Base-by-base conservation (phyloP, 2,329 filamentous ascomycete genomes). In the Claviceps arundinis region DNA sequence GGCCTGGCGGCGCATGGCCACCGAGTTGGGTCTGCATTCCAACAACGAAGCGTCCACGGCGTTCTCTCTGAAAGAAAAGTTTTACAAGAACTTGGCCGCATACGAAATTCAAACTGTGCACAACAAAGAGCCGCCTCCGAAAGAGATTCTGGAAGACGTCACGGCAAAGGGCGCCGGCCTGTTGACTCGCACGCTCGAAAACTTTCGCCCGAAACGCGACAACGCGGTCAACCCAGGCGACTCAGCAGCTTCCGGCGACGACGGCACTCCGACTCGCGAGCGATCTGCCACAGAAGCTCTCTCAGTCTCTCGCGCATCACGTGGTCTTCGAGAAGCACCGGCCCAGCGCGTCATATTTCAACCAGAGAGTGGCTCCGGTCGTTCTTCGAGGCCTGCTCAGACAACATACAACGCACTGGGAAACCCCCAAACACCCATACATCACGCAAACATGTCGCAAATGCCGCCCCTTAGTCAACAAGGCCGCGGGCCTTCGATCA, bases 81-180 rank as follows among this genome's bases (percentile, higher is more conserved):
- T 93, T 71, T 94, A 94, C 73, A 90, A 89, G 67, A 89, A 91
- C 61, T 77, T 95, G 45, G 85, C 85, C 13, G 89, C 89, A 1
- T 95, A 86, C 68, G 89, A 95, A 68, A 93, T 95, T 61, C 80
- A 80, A 47, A 84, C 81, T 11, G 70, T 89, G 43, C 85, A 90
- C 69, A 78, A 82, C 51, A 82, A 85, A 66, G 87, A 89, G 56
- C 89, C 89, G 0, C 89, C 89, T 16, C 88, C 89, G 5, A 89
- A 86, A 59, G 87, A 94, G 60, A 94, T 95, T 47, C 73, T 95
- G 37, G 89, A 95, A 67, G 82, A 89, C 44, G 86, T 88, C 14
- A 91, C 88, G 7, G 89, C 89, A 7, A 93, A 90, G 66, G 87
- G 89, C 48, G 87, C 86, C 17, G 78, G 83, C 38, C 74, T 95